Percentiles rank a stretch among this genome's conserved stretches.
Conservation (phyloP, 208 protist species). For the Trypanosoma lewisi region DNA sequence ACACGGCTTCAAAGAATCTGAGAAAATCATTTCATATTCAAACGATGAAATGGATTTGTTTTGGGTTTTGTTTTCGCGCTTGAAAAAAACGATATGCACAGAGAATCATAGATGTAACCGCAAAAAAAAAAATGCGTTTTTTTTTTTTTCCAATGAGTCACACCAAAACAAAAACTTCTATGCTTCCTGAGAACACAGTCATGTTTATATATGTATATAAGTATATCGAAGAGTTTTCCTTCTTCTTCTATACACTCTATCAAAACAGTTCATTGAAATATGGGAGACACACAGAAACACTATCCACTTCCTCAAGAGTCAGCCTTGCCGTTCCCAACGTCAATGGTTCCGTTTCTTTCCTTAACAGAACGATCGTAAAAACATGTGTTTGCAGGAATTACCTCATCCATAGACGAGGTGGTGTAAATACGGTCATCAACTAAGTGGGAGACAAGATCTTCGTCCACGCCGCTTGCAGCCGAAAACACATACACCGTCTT, state of each 20-base stretch:
- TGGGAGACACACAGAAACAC: background rate
- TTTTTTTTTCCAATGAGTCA: conserved; percentile 1
- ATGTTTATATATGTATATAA: background rate
- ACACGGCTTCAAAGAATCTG: too few species aligned
- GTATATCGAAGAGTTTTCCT: background rate
- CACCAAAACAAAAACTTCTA: conserved; percentile 5
- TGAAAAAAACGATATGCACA: background rate
- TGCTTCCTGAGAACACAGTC: background rate
- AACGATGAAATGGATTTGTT: too few species aligned
- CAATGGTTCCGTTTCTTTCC: conserved; percentile 23
- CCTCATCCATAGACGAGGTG: conserved; percentile 22
- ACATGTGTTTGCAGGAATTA: conserved; percentile 60
- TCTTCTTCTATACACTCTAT: background rate
- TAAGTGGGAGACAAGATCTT: conserved; percentile 26
- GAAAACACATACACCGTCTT: conserved; percentile 68
- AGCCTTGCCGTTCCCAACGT: background rate
- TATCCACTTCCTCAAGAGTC: background rate
- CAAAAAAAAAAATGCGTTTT: conserved; percentile 13
- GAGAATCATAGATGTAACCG: conserved; percentile 12
- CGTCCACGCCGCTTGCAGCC: conserved; percentile 25
- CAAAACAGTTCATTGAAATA: background rate
- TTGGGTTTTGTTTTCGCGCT: too few species aligned
- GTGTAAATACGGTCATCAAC: conserved; percentile 36
- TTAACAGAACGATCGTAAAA: conserved; percentile 77
- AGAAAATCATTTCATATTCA: too few species aligned